Evolutionary conservation across 208 protist genomes (phyloP), one percentile per base, ranked within the genome.

Genomic region (Trypanosomatidae sp.): DNA sequence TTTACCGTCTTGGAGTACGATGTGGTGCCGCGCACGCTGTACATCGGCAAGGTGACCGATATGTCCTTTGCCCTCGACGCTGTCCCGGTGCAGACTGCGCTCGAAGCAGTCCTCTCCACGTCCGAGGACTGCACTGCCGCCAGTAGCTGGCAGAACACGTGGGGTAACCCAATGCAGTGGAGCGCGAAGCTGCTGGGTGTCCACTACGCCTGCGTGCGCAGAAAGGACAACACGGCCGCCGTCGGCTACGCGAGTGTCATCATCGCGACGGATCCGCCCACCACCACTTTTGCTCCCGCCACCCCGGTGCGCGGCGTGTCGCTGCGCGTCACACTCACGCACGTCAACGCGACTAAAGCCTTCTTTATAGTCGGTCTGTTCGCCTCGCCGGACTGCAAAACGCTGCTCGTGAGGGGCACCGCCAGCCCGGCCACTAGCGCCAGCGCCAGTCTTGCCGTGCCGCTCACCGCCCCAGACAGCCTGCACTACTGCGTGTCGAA

Each of bases 131-230:
- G 66, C 50, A n/a, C 19, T 10, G 5, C n/a, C 0, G 50, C 33
- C 46, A 15, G 22, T 13, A 22, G 60, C 3, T n/a, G n/a, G n/a
- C 50, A 15, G 52, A 39, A 60, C 9, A 13, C 28, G 7, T 71
- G 66, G 66, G 66, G 66, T 9, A 13, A 49, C 7, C 36, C 50
- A 50, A 15, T 68, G 41, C 19, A 59, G 44, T 82, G 74, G 77
- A 67, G 66, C 1, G 53, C 55, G 59, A 15, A 9, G 10, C 25
- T 17, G 22, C 17, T 55, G 15, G 86, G 86, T 46, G 74, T 60
- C 33, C 88, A 88, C 74, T 91, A 87, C 69, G 82, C 83, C 3
- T 91, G 86, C 65, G 74, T 87, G 43, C 72, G 78, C 9, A 64
- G 69, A 39, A 43, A 25, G 22, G 56, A 17, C 0, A 44, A 44